Percentiles rank a stretch among this genome's conserved stretches.
Conservation (phyloP, 108 stramenopile species). For the Fistulifera pelliculosa region DNA sequence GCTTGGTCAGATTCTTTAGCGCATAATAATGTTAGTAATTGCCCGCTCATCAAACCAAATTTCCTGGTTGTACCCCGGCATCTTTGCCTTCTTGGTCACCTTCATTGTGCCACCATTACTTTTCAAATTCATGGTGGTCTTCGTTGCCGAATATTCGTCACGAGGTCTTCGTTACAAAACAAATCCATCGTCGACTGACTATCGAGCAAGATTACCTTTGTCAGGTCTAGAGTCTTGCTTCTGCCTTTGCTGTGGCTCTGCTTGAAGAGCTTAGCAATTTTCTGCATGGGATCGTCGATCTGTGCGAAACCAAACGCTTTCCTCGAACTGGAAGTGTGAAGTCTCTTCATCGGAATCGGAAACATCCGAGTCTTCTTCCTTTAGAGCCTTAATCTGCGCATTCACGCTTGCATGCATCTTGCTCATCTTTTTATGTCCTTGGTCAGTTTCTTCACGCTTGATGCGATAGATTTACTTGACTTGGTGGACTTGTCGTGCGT, state of each 20-base stretch:
- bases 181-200: conserved; percentile 23
- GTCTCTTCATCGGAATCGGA: not conserved
- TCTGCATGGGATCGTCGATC: not conserved
- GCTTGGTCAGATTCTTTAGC: conserved; percentile 1
- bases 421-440: not conserved
- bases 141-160: conserved; percentile 20
- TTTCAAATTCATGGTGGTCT: conserved; percentile 7
- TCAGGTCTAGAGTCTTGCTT: not conserved
- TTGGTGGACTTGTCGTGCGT: not conserved
- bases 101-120: conserved; percentile 19
- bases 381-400: not conserved
- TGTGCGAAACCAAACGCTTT: not conserved
- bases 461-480: not conserved
- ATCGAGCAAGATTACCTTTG: conserved; percentile 20
- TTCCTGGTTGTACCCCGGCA: conserved; percentile 19
- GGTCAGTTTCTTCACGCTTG: not conserved
- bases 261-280: not conserved
- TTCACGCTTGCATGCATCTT: not conserved
- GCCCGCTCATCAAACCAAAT: conserved; percentile 16
- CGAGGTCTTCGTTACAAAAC: conserved; percentile 15
- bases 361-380: not conserved
- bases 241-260: not conserved
- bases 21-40: conserved; percentile 26
- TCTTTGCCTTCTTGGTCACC: conserved; percentile 12
- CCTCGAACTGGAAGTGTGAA: conserved; percentile 11